These are phyloP conservation scores for Mortierella sp. DNA, from an alignment of 371 early-diverging fungal genomes.

Conservation along the genomic window DNA sequence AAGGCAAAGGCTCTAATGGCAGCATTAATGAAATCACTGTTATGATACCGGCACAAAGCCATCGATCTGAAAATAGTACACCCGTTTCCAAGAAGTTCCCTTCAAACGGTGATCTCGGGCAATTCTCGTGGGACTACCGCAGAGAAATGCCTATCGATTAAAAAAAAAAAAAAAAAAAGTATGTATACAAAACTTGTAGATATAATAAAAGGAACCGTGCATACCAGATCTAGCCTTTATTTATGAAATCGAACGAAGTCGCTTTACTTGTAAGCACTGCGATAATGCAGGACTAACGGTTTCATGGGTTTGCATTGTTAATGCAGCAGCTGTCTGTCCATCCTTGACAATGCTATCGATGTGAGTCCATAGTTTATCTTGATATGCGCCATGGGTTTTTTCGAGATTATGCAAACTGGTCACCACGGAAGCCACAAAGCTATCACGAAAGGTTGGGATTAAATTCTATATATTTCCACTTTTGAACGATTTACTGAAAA, in stretches of 20 bases:
- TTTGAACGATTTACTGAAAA: too few relatives aligned
- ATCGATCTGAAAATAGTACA: neutral
- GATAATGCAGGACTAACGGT: conserved; percentile 57
- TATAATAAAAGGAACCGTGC: too few relatives aligned
- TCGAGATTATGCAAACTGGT: conserved; percentile 45
- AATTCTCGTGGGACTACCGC: conserved; percentile 27
- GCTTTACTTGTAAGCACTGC: conserved; percentile 15
- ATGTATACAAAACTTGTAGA: too few relatives aligned
- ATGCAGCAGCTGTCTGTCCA: conserved; percentile 65
- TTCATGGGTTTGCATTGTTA: conserved; percentile 63
- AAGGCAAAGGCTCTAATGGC: neutral
- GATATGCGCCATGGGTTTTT: neutral
- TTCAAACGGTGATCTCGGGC: conserved; percentile 20
- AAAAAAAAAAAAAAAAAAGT: neutral
- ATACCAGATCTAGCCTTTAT: neutral
- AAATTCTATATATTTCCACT: too few relatives aligned
- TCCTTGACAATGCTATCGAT: conserved; percentile 57
- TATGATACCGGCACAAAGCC: neutral
- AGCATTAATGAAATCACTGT: conserved; percentile 2
- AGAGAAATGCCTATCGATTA: neutral
- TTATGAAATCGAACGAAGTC: conserved; percentile 7
- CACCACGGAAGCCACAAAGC: conserved; percentile 58
- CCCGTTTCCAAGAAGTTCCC: conserved; percentile 20
- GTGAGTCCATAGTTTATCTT: conserved; percentile 24
- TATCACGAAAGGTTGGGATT: neutral